Base-by-base conservation (phyloP, 1,284 basidiomycete species). In the Marasmius sp. region DNA sequence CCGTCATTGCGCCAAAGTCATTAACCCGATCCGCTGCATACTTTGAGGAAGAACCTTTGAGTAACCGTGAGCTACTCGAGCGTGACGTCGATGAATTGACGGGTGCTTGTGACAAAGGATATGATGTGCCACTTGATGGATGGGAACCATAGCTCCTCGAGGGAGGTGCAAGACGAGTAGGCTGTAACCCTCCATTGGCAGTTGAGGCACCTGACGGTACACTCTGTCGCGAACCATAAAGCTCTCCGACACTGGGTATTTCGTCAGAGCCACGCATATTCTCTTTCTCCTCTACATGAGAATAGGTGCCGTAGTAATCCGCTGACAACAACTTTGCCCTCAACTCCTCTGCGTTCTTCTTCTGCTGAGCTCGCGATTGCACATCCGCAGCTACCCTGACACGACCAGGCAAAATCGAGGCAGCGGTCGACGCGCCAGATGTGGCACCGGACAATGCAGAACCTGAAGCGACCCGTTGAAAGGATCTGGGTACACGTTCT, bases 391-490 rank as follows among this genome's bases (percentile, higher is more conserved):
- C 71, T n/a, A 58, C 49, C 22, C 64, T 57, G n/a, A 48, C 34
- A n/a, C 72, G 36, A 75, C 14, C 38, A n/a, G 60, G 64, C 75
- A 77, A 38, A 75, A 74, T 20, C 70, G 78, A 74, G 0, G 65
- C 55, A 3, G 71, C 65, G 4, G 66, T 66, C 39, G 71, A 66
- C 34, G 66, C 60, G 36, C 71, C 53, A n/a, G 70, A 65, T 60
- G 71, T 66, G 41, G 57, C 41, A 5, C 68, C 66, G 18, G 65
- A 69, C 39, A 78, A 75, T 0, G 78, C 77, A 10, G 88, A 83
- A 27, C 82, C 85, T 6, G 89, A 91, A 2, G 81, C 77, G 43
- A 83, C 79, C 61, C 89, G 85, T 66, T 85, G 82, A 67, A 91
- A 86, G 4, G 83, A 83, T 65, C 75, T 82, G 1, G 73, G 49